phyloP scores from a whole-genome alignment of 345 rosid genomes.

The Leavenworthia alabamica region DNA sequence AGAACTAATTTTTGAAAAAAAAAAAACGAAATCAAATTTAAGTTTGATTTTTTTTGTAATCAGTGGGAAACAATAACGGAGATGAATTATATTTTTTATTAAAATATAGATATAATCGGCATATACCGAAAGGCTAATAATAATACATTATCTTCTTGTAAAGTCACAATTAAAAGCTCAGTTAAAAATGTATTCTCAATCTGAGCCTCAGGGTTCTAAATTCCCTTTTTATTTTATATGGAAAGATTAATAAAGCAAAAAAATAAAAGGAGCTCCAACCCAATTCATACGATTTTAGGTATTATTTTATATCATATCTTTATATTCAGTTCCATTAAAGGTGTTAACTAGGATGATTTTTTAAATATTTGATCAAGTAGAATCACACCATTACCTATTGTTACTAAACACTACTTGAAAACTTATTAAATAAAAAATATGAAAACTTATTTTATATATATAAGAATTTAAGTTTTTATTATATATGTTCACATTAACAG shows the following conservation, averaged over 20 bases:
- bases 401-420: neutral
- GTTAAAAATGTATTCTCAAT: constrained; percentile 7
- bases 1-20: no score
- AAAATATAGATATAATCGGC: neutral
- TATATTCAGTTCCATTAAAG: constrained; percentile 16
- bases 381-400: constrained; percentile 7
- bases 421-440: no score
- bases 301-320: constrained; percentile 13
- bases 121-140: constrained; percentile 4
- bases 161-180: constrained; percentile 17
- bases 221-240: neutral
- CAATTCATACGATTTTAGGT: neutral
- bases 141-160: constrained; percentile 10
- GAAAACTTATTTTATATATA: no score
- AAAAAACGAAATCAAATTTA: no score
- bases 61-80: neutral
- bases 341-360: constrained; percentile 3
- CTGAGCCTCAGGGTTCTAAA: constrained; percentile 13
- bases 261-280: neutral
- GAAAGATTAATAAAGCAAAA: neutral
- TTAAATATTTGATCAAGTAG: neutral
- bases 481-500: no score
- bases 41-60: no score
- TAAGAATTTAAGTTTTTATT: no score
- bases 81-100: neutral